A percentile compares a stretch with the other conserved stretches of the same genome.
phyloP scores from a whole-genome alignment of 2,329 filamentous ascomycete species.

The Ophiobolus disseminans region DNA sequence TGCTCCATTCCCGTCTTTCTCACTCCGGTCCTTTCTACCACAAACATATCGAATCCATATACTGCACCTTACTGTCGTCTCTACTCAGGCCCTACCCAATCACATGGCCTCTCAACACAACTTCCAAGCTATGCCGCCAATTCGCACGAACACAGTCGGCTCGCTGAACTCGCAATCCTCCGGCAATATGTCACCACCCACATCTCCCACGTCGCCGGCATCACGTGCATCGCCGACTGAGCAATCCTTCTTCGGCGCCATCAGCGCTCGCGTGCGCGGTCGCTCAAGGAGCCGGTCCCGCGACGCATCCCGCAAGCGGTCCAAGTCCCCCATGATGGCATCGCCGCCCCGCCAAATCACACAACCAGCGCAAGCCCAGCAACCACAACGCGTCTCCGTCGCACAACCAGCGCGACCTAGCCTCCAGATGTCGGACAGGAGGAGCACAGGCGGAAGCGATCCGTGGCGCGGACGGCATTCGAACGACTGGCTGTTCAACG shows the following conservation, averaged over 20 bases:
- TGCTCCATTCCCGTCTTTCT: conserved; percentile 1
- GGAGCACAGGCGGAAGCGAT: conserved; percentile 42
- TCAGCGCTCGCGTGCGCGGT: conserved; percentile 42
- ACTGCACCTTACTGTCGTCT: not conserved
- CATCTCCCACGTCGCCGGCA: conserved; percentile 29
- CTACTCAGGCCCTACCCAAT: not conserved
- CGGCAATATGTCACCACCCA: conserved; percentile 29
- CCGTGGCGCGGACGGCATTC: conserved; percentile 48
- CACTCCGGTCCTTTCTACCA: conserved; percentile 1
- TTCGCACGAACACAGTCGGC: conserved; percentile 38
- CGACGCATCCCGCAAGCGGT: conserved; percentile 31
- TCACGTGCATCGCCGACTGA: conserved; percentile 36
- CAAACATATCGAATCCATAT: conserved; percentile 8
- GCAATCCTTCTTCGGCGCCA: conserved; percentile 46
- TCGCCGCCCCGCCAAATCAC: conserved; percentile 36
- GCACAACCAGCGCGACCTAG: conserved; percentile 25
- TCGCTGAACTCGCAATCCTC: conserved; percentile 37
- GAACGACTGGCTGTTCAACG: conserved; percentile 50
- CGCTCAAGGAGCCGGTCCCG: conserved; percentile 45
- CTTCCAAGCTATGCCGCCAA: conserved; percentile 39
- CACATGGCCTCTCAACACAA: conserved; percentile 32
- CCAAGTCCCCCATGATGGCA: conserved; percentile 41
- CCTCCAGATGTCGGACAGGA: conserved; percentile 29
- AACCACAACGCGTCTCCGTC: conserved; percentile 15
- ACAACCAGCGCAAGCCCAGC: conserved; percentile 18